phyloP scores from a whole-genome alignment of 495 filamentous ascomycete species.

The Diplogelasinospora grovesii region DNA sequence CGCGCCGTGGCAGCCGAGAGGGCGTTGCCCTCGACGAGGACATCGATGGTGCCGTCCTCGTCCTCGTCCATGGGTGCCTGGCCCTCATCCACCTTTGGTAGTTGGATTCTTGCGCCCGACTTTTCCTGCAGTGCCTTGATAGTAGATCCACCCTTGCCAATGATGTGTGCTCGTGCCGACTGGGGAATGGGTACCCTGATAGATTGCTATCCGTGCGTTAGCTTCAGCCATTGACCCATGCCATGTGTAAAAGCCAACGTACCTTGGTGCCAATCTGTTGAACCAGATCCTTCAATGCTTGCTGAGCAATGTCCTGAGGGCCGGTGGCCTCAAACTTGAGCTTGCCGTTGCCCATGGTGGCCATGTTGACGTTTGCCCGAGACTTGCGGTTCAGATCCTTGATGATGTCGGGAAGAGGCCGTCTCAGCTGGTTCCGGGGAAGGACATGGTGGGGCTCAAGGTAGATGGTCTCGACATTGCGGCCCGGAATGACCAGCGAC shows the following conservation, averaged over 20 bases:
- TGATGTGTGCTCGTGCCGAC: conserved; percentile 76
- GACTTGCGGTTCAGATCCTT: conserved; percentile 82
- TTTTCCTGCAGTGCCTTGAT: conserved; percentile 81
- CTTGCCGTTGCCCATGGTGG: conserved; percentile 55
- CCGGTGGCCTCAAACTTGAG: conserved; percentile 78
- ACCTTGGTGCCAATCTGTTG: conserved; percentile 81
- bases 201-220: conserved; percentile 48
- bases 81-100: conserved; percentile 69
- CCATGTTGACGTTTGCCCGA: conserved; percentile 76
- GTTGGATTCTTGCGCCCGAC: conserved; percentile 78
- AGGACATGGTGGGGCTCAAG: conserved; percentile 67
- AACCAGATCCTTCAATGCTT: conserved; percentile 80
- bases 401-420: conserved; percentile 71
- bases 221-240: background rate
- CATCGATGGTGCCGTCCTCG: conserved; percentile 73
- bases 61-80: conserved; percentile 63
- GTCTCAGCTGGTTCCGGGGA: conserved; percentile 68
- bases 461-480: conserved; percentile 65
- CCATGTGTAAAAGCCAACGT: conserved; percentile 11
- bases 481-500: conserved; percentile 66
- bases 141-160: conserved; percentile 82
- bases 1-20: conserved; percentile 74
- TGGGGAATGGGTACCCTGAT: conserved; percentile 72
- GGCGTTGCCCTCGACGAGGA: conserved; percentile 84
- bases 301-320: conserved; percentile 65